phyloP scores from a whole-genome alignment of 148 eudicot species.

The Persicaria maculosa region DNA sequence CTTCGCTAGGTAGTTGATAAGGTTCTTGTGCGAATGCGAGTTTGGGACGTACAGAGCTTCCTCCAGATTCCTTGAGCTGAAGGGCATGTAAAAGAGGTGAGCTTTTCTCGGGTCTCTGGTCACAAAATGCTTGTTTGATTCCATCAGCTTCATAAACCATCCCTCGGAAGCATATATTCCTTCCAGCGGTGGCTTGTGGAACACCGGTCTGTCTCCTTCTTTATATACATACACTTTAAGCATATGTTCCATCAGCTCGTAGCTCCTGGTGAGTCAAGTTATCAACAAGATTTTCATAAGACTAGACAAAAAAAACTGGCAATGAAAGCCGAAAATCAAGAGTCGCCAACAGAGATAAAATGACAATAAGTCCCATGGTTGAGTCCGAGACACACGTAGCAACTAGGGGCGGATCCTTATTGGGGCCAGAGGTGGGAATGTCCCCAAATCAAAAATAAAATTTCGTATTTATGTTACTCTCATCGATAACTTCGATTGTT shows the following conservation, averaged over 20 bases:
- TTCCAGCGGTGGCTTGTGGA: conserved; percentile 52
- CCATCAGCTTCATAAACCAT: conserved; percentile 72
- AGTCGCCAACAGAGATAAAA: neutral
- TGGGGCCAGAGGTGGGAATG: too few species aligned
- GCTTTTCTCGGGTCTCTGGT: conserved; percentile 43
- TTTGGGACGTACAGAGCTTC: conserved; percentile 42
- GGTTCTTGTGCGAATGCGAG: conserved; percentile 46
- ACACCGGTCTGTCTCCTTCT: conserved; percentile 57
- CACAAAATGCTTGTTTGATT: conserved; percentile 41
- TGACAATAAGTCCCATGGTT: too few species aligned
- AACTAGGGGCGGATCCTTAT: too few species aligned
- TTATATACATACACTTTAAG: conserved; percentile 61
- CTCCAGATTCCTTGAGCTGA: conserved; percentile 57
- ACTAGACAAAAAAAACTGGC: neutral
- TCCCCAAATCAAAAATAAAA: too few species aligned
- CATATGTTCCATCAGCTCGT: conserved; percentile 53
- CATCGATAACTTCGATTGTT: too few species aligned
- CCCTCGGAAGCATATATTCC: conserved; percentile 78
- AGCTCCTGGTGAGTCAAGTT: conserved; percentile 38
- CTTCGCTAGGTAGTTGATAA: conserved; percentile 33
- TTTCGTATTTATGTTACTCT: too few species aligned
- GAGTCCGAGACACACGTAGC: too few species aligned
- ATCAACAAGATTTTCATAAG: neutral
- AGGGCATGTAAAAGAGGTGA: conserved; percentile 67
- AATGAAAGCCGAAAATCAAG: neutral